Evolutionary conservation across 1,284 basidiomycete species (phyloP), one percentile per base, ranked within the genome.

Genomic region (Cryptococcus floricola): DNA sequence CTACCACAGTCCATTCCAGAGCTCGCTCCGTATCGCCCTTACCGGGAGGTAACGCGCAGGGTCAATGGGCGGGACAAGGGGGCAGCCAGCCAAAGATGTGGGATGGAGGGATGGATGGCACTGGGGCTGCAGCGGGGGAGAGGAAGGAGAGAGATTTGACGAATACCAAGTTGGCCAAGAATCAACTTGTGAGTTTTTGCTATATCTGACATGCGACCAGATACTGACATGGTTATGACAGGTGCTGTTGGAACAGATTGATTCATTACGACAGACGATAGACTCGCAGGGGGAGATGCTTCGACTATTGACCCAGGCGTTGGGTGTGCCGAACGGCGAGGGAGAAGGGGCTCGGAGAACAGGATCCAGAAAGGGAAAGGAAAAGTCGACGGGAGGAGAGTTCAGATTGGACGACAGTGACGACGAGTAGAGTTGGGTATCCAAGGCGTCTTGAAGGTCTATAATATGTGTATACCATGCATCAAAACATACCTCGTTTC

Each of bases 81-180:
- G 46, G 41, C 27, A 44, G 39, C 19, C 25, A 47, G 31, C 62
- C 58, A 13, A 56, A 58, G 41, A 68, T 67, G 67, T 68, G 66
- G 66, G 67, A 70, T 42, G 67, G 66, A 2, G 61, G 53, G 7
- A 14, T 53, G 9, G 59, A 60, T 25, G 52, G 52, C 5, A 18
- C 48, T 10, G 56, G 54, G 6, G 37, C 19, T 19, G 46, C 45
- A 23, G 28, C 19, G 27, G 58, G 50, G 28, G 59, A 52, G 49
- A 55, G 53, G 42, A 54, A 39, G 48, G 45, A 47, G 41, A 57
- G 61, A 38, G 76, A 76, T 60, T 53, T 77, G 50, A 71, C 74
- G 5, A 78, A 78, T 62, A 60, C 65, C 19, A 78, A 76, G 57
- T 62, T 77, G 56, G 75, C 76, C 3, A 75, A 73, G 65, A 77